These are phyloP conservation scores for Rhizopus microsporus DNA, from an alignment of 371 early-diverging fungal genomes.

Conservation along the genomic window DNA sequence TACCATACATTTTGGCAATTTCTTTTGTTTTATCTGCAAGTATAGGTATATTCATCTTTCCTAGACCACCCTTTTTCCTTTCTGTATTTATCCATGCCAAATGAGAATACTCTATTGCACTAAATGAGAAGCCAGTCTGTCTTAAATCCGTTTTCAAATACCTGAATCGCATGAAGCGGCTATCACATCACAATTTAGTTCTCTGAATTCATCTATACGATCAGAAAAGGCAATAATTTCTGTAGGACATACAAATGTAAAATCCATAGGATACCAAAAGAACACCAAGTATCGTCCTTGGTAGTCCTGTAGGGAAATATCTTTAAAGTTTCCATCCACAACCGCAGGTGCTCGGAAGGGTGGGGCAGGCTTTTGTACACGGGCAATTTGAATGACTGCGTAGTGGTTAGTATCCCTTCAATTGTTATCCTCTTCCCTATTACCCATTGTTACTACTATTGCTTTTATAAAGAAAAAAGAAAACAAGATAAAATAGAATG, in stretches of 20 bases:
- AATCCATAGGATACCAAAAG: conserved; percentile 48
- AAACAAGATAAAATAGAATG: background rate
- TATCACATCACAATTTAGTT: conserved; percentile 53
- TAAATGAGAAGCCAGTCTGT: conserved; percentile 4
- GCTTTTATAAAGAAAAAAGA: background rate
- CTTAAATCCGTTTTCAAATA: conserved; percentile 15
- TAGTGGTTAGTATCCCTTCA: background rate
- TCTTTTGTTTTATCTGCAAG: conserved; percentile 73
- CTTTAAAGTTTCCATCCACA: conserved; percentile 71
- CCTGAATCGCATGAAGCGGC: conserved; percentile 51
- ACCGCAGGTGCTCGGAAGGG: conserved; percentile 72
- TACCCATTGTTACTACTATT: conserved; percentile 4
- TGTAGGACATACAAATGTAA: conserved; percentile 68
- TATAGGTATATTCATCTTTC: conserved; percentile 71
- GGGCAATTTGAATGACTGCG: conserved; percentile 20
- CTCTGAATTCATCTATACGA: conserved; percentile 62
- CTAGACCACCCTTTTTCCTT: conserved; percentile 81
- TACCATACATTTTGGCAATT: conserved; percentile 72
- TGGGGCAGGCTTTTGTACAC: conserved; percentile 62
- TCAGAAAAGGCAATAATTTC: conserved; percentile 71
- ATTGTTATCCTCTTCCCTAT: background rate
- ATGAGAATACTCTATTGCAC: conserved; percentile 43
- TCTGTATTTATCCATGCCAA: conserved; percentile 69
- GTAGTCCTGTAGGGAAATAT: conserved; percentile 80
- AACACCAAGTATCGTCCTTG: conserved; percentile 68